A percentile compares a stretch with the other conserved stretches of the same genome.
Evolutionary conservation across 2,329 filamentous ascomycete genomes (phyloP).

Genomic region (Fusarium mexicanum): DNA sequence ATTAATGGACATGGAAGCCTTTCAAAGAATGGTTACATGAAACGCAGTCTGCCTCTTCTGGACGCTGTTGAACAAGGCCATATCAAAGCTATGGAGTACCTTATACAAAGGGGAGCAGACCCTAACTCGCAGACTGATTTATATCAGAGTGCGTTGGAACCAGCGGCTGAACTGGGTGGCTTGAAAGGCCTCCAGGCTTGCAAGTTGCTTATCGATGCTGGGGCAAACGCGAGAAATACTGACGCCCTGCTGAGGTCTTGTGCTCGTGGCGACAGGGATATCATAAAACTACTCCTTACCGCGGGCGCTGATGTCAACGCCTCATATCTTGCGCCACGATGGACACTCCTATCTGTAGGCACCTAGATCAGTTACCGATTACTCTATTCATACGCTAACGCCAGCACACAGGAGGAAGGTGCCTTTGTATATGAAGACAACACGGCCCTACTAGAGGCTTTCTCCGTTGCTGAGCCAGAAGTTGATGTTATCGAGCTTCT

Average conservation of each 20-base stretch:
- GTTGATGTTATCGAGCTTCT: background rate
- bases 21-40: too few relatives aligned
- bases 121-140: accelerated
- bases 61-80: background rate
- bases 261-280: background rate
- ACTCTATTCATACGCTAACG: accelerated
- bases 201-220: background rate
- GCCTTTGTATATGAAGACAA: accelerated
- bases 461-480: accelerated
- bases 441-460: background rate
- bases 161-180: background rate
- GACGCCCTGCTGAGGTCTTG: accelerated
- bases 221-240: background rate
- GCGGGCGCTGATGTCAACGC: background rate
- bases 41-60: background rate
- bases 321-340: too few relatives aligned
- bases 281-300: background rate
- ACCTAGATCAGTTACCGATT: accelerated
- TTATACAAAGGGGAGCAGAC: background rate
- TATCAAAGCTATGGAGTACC: accelerated
- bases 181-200: background rate
- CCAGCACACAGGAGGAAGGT: accelerated
- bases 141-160: background rate
- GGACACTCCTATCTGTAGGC: accelerated
- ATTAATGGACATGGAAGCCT: background rate